Base-by-base conservation (phyloP, 2,329 filamentous ascomycete genomes). In the Dendrostoma leiphaemia region DNA sequence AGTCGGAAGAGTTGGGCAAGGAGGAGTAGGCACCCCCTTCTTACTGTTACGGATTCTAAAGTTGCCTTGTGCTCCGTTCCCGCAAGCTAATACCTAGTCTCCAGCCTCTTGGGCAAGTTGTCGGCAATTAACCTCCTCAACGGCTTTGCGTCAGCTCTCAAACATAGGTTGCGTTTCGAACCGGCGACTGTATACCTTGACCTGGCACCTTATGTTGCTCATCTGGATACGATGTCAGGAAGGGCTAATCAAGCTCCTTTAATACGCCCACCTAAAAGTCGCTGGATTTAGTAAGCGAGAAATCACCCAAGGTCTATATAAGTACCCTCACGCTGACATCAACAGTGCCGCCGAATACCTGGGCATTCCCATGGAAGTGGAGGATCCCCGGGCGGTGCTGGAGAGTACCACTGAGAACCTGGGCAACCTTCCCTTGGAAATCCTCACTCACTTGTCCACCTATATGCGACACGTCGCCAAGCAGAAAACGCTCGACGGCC, bases 101-200 rank as follows among this genome's bases (percentile, higher is more conserved):
- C n/a, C n/a, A n/a, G n/a, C 28, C 26, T 50, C 13, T 24, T 50
- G 26, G 48, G 35, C 35, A 60, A 31, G 24, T 44, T 31, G 35
- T 29, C 23, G 28, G 13, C 31, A 6, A 82, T 94, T 69, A 93
- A 94, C 67, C 77, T 94, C 6, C 78, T 94, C 59, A 80, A 90
- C 26, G 88, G 89, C 2, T 94, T 89, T 63, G 81, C 89, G n/a
- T 77, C 89, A 17, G 74, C 90, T 2, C 76, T 95, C 56, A 93
- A 93, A 73, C 90, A 94, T 71, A 86, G 85, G 63, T 81, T 95
- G 29, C 88, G 90, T 29, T 93, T 93, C 67, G 90, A 95, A 67
- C 90, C 90, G 1, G 90, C 89, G 63, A 84, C 86, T 31, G 81
- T 86, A 50, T 93, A 94, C 67, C 80, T 86, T 1, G 90, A 94